Evolutionary conservation across 2,329 filamentous ascomycete genomes (phyloP), one percentile per base, ranked within the genome.

Genomic region (Aspergillus tamarii): DNA sequence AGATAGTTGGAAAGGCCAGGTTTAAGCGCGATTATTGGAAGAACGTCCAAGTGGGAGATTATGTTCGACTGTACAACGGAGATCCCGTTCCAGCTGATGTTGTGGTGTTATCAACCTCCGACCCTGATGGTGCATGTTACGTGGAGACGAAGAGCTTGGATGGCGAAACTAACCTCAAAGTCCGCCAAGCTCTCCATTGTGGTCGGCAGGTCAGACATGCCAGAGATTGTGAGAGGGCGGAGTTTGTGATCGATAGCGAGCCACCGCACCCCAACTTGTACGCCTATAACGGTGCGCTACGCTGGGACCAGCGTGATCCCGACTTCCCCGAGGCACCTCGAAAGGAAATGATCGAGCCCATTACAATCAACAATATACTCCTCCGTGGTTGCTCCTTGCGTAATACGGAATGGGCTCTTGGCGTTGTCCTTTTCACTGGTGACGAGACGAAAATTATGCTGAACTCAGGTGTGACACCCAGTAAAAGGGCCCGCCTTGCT

Each of bases 391-490:
- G 93, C 80, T 96, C 93, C 70, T 81, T 99, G 56, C 89, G 94
- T 68, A 99, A 98, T 77, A 99, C 95, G 0, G 94, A 98, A 74
- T 99, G 95, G 95, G 86, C 93, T 60, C 85, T 99, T 7, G 95
- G 94, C 59, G 87, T 99, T 3, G 94, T 98, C 57, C 84, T 96
- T 21, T 99, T 96, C 80, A 98, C 95, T 16, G 95, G 95, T 39
- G 89, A 94, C 74, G 94, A 99, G 77, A 97, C 94, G 39, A 99
- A 98, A 82, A 98, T 97, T 77, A 99, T 99, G 95, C 91, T 97
- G 82, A 99, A 99, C 76, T 92, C 95, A 32, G 95, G 95, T 64
- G 90, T 94, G 66, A 99, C 95, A 1, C 95, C 96, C 14, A 96
- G 89, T 76, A 99, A 99, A 83, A 91, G 94, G 66, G 88, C 95